Conservation (phyloP, 805 yeast genomes). For the Barnettozyma sp. region DNA sequence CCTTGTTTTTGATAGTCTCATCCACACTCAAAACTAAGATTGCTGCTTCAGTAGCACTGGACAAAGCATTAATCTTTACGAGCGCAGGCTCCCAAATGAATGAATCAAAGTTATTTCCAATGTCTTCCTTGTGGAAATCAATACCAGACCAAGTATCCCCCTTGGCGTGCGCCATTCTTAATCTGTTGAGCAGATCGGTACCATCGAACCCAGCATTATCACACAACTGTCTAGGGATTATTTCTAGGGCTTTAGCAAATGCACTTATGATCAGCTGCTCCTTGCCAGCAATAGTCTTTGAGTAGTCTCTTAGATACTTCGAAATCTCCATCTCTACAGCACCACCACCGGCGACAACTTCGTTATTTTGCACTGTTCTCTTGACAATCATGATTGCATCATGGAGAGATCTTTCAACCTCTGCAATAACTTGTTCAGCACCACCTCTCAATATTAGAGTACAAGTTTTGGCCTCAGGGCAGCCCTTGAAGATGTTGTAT, state of each 20-base stretch:
- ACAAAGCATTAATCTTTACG: slow-evolving; percentile 88
- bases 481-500: slow-evolving; percentile 86
- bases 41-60: slow-evolving; percentile 96
- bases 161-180: slow-evolving; percentile 90
- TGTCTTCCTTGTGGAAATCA: slow-evolving; percentile 77
- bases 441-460: slow-evolving; percentile 94
- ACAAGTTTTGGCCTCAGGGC: slow-evolving; percentile 89
- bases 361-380: slow-evolving; percentile 80
- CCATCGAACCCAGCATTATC: slow-evolving; percentile 99
- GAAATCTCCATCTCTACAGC: slow-evolving; percentile 98
- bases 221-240: slow-evolving; percentile 94
- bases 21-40: slow-evolving; percentile 89
- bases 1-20: slow-evolving; percentile 79
- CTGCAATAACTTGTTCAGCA: slow-evolving; percentile 96
- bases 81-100: slow-evolving; percentile 98
- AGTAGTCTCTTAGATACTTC: slow-evolving; percentile 75
- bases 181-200: slow-evolving; percentile 83
- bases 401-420: slow-evolving; percentile 94
- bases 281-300: slow-evolving; percentile 88
- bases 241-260: slow-evolving; percentile 89
- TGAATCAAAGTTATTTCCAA: slow-evolving; percentile 75
- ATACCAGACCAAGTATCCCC: slow-evolving; percentile 91
- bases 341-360: slow-evolving; percentile 97
- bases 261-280: slow-evolving; percentile 91
- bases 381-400: slow-evolving; percentile 99